Conservation (phyloP, 2,329 filamentous ascomycete genomes). For the Colletotrichum somersetense region DNA sequence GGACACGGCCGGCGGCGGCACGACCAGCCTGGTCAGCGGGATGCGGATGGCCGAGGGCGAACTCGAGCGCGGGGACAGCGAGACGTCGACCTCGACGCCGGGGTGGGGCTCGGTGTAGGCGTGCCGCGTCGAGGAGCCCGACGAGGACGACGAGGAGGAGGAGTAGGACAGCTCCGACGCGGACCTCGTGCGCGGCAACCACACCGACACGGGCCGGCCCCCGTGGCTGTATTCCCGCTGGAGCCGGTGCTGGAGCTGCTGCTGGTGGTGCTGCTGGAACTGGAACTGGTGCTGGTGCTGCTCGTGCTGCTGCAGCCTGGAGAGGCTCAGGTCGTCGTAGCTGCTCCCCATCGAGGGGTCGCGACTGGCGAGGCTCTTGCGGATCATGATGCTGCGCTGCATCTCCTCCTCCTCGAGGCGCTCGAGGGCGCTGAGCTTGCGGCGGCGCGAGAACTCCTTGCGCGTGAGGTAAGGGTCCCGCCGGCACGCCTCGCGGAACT, state of each 20-base stretch:
- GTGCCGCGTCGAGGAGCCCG: conserved; percentile 6
- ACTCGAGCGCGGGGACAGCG: conserved; percentile 28
- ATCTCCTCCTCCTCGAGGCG: conserved; percentile 52
- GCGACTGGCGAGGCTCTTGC: conserved; percentile 54
- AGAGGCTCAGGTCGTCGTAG: conserved; percentile 12
- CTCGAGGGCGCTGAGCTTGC: conserved; percentile 47
- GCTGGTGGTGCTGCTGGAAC: not conserved
- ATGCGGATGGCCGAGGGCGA: conserved; percentile 17
- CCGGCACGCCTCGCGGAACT: conserved; percentile 44
- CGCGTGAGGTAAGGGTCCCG: conserved; percentile 46
- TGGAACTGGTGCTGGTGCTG: not conserved
- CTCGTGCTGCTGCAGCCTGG: not conserved
- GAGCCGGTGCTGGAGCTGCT: not conserved
- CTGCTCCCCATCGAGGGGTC: conserved; percentile 25
- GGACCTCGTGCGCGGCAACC: conserved; percentile 14
- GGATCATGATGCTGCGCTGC: conserved; percentile 57
- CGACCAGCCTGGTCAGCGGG: conserved; percentile 14
- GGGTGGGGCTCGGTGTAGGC: conserved; percentile 22
- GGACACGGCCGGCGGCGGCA: conserved; percentile 5
- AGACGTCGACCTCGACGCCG: conserved; percentile 31
- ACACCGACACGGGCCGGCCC: not conserved
- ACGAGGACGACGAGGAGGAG: not conserved
- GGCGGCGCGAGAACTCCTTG: conserved; percentile 43
- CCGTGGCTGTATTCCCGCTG: not conserved
- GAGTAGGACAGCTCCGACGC: conserved; percentile 20